These are phyloP conservation scores for Holtermanniella nyarrowii DNA, from an alignment of 768 basidiomycete genomes.

Conservation along the genomic window DNA sequence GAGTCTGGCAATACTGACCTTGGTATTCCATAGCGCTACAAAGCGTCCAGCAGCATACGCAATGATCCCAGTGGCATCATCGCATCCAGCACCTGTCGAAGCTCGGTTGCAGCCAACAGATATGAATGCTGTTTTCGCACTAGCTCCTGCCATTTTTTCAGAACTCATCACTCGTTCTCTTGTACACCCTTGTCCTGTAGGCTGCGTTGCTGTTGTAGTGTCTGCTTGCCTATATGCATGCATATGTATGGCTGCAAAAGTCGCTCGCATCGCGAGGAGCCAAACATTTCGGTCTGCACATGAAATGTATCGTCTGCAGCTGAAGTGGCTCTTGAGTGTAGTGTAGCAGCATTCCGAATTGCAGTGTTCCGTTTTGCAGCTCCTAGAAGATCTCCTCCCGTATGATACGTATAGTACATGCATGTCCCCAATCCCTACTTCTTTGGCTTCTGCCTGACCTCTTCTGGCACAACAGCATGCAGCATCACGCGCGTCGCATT, in stretches of 20 bases:
- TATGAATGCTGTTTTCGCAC: slow-evolving; percentile 21
- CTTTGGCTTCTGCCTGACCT: slow-evolving; percentile 42
- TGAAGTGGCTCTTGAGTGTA: too few species aligned
- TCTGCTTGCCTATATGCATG: too few species aligned
- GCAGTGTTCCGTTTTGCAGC: too few species aligned
- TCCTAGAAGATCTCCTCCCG: too few species aligned
- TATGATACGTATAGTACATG: not conserved
- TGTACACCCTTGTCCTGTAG: too few species aligned
- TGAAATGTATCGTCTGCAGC: too few species aligned
- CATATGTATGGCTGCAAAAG: too few species aligned
- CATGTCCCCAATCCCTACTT: slow-evolving; percentile 3
- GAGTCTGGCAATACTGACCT: slow-evolving; percentile 41
- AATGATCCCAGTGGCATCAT: slow-evolving; percentile 41
- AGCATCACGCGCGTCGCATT: slow-evolving; percentile 44
- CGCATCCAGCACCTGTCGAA: slow-evolving; percentile 31
- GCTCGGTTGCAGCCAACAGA: slow-evolving; percentile 37
- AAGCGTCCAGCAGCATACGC: slow-evolving; percentile 53
- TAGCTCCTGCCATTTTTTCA: not conserved
- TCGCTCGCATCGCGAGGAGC: too few species aligned
- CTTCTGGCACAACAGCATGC: slow-evolving; percentile 44
- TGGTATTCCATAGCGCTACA: slow-evolving; percentile 54
- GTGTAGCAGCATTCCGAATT: too few species aligned
- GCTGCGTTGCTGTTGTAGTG: too few species aligned
- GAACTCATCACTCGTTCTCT: not conserved
- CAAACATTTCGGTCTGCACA: too few species aligned